Evolutionary conservation across 2,329 filamentous ascomycete species (phyloP).

Genomic region (Gyromitra esculenta): DNA sequence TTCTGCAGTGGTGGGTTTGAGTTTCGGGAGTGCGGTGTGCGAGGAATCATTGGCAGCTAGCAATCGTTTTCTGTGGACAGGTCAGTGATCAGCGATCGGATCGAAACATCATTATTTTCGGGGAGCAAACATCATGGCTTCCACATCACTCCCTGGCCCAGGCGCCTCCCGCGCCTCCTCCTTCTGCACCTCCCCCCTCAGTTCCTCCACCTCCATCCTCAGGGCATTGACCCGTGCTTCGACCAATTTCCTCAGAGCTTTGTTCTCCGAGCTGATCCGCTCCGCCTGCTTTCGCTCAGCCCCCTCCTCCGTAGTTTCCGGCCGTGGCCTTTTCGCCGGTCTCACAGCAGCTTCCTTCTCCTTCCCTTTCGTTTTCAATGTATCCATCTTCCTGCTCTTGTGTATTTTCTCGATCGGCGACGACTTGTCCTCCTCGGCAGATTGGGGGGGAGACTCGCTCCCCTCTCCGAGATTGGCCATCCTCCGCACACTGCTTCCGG

Average conservation of each 20-base stretch:
- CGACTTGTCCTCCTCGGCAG: not conserved
- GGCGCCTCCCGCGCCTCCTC: slow-evolving; percentile 19
- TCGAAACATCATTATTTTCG: not conserved
- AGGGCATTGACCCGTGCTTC: slow-evolving; percentile 27
- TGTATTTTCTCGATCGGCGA: slow-evolving; percentile 1
- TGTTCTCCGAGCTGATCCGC: not conserved
- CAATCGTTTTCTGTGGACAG: slow-evolving; percentile 32
- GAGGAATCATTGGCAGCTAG: slow-evolving; percentile 51
- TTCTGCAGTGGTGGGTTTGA: not conserved
- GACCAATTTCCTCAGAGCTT: slow-evolving; percentile 21
- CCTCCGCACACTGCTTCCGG: not conserved
- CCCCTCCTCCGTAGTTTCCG: not conserved
- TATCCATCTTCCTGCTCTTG: not conserved
- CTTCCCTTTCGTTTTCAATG: not conserved
- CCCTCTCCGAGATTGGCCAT: slow-evolving; percentile 12
- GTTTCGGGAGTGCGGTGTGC: slow-evolving; percentile 11
- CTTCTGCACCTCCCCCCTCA: slow-evolving; percentile 22
- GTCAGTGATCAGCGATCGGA: not conserved
- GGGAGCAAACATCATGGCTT: slow-evolving; percentile 34
- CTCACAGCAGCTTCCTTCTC: not conserved
- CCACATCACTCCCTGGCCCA: not conserved
- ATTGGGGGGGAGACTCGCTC: slow-evolving; percentile 7
- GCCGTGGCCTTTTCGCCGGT: not conserved
- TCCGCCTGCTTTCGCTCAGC: not conserved
- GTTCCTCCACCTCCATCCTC: slow-evolving; percentile 16